These are phyloP conservation scores for Cyclostephanos tholiformis DNA, from an alignment of 108 stramenopile genomes.

Conservation along the genomic window DNA sequence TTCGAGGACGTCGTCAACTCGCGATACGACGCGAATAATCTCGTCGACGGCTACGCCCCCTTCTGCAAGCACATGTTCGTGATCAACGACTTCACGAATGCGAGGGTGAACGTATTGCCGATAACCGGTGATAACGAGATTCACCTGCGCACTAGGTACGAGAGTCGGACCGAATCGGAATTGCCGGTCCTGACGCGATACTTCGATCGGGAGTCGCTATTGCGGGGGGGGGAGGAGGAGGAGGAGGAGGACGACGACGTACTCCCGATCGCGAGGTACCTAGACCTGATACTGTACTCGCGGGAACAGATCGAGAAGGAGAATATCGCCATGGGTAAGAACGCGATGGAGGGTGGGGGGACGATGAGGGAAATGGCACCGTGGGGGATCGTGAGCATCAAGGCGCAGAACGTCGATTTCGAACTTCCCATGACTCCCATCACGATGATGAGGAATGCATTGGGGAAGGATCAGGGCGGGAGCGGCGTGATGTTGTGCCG, in stretches of 20 bases:
- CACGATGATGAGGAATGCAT: slow-evolving; percentile 97
- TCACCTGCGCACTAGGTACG: slow-evolving; percentile 83
- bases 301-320: slow-evolving; percentile 91
- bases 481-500: slow-evolving; percentile 80
- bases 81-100: slow-evolving; percentile 83
- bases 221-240: slow-evolving; percentile 8
- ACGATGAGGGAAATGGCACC: slow-evolving; percentile 59
- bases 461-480: slow-evolving; percentile 94
- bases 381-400: slow-evolving; percentile 98
- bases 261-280: slow-evolving; percentile 81
- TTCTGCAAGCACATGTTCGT: slow-evolving; percentile 99
- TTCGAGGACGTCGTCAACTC: slow-evolving; percentile 81
- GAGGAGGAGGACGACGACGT: slow-evolving; percentile 34
- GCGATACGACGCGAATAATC: slow-evolving; percentile 51
- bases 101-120: slow-evolving; percentile 70
- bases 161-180: slow-evolving; percentile 90
- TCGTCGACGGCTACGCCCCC: slow-evolving; percentile 94
- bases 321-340: slow-evolving; percentile 85
- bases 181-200: slow-evolving; percentile 88
- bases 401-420: slow-evolving; percentile 90
- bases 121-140: slow-evolving; percentile 84
- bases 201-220: slow-evolving; percentile 67
- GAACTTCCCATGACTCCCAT: slow-evolving; percentile 98
- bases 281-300: slow-evolving; percentile 95
- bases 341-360: too few species aligned